Evolutionary conservation across 2,329 filamentous ascomycete species (phyloP), one percentile per base, ranked within the genome.

Genomic region (Hypoxylon sp.): DNA sequence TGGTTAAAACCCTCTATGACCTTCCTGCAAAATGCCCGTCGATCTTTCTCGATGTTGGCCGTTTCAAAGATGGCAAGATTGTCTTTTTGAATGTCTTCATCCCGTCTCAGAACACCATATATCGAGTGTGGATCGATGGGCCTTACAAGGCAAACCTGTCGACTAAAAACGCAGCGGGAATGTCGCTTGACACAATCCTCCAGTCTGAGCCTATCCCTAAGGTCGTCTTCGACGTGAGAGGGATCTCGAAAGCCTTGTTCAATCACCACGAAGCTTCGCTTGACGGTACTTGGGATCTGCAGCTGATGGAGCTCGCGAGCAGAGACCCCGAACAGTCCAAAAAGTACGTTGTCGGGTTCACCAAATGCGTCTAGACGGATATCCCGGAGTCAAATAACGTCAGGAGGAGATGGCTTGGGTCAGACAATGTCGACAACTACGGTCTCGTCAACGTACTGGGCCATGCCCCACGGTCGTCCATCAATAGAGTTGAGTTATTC

Each of bases 201-300:
- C 78, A 85, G 67, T 75, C 73, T 0, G 6, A 58, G 0, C 5
- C 43, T 0, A 77, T 81, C 11, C 68, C 71, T 0, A 86, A 86
- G 60, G 78, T 81, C 29, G 77, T 86, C 56, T 87, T 85, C 64
- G 84, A 87, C 58, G 74, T 87, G 13, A 80, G 83, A 2, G 82
- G 81, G 60, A 81, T 85, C 62, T 83, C 84, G 0, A 79, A 85
- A 60, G 82, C 83, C 0, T 68, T 87, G 0, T 83, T 74, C 64
- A 66, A 37, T 35, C 78, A 76, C 21, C 84, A 72, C 59, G 35
- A 65, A 0, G 72, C 87, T 55, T 24, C 53, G 0, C 62, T 86
- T 0, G 56, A 62, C 0, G 78, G 81, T 0, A 66, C 85, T 11
- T 56, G 77, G 2, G 83, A 87, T 61, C 46, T 87, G 0, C 83